Conservation (phyloP, 768 basidiomycete species). For the Pleurotus cornucopiae region DNA sequence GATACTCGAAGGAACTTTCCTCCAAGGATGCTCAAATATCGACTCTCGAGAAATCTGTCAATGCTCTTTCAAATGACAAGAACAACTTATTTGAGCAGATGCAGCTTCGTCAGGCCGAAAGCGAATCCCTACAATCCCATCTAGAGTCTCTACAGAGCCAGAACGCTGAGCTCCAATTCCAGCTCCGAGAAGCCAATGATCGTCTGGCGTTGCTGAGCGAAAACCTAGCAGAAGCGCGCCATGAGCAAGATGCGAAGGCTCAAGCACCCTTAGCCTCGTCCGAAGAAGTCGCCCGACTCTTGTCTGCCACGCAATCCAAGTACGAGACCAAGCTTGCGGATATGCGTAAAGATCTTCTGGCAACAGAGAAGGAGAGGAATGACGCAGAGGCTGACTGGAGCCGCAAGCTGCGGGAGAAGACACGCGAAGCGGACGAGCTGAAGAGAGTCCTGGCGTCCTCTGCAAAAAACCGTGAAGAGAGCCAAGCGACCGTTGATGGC, state of each 20-base stretch:
- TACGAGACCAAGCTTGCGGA: slow-evolving; percentile 76
- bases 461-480: slow-evolving; percentile 55
- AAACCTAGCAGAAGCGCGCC: slow-evolving; percentile 61
- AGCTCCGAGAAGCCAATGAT: slow-evolving; percentile 77
- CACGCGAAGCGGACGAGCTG: slow-evolving; percentile 72
- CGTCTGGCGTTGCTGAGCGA: slow-evolving; percentile 67
- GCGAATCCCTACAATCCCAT: slow-evolving; percentile 78
- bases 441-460: slow-evolving; percentile 53
- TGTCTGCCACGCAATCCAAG: slow-evolving; percentile 70
- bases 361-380: slow-evolving; percentile 76
- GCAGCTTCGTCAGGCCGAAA: slow-evolving; percentile 84
- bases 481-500: slow-evolving; percentile 44
- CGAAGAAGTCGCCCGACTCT: slow-evolving; percentile 67
- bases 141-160: slow-evolving; percentile 73
- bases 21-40: slow-evolving; percentile 58
- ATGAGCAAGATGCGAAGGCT: slow-evolving; percentile 47
- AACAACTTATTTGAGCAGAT: slow-evolving; percentile 80
- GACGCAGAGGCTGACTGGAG: slow-evolving; percentile 91
- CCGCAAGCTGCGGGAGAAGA: slow-evolving; percentile 73
- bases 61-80: slow-evolving; percentile 69
- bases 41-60: slow-evolving; percentile 67
- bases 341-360: slow-evolving; percentile 55
- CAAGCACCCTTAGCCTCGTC: slow-evolving; percentile 44
- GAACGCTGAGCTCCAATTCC: slow-evolving; percentile 82
- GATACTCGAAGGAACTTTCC: slow-evolving; percentile 64